Percentiles rank a stretch among this genome's conserved stretches.
Conservation (phyloP, 2,329 filamentous ascomycete species). For the Colletotrichum paranaense region DNA sequence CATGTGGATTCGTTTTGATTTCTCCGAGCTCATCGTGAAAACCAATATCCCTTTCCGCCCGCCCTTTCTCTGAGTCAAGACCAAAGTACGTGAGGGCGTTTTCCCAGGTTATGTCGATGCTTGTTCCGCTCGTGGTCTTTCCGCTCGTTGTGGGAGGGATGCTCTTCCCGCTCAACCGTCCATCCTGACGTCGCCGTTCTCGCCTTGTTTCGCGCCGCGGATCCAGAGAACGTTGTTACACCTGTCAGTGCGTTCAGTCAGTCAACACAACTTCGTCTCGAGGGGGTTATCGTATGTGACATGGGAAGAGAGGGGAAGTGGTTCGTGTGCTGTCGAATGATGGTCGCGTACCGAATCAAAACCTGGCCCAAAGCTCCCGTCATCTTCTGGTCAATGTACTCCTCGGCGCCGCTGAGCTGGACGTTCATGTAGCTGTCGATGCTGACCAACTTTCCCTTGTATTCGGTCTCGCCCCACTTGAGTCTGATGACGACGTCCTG, state of each 20-base stretch:
- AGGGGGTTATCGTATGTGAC: background rate
- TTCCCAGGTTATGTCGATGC: constrained; percentile 8
- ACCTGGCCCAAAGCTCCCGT: constrained; percentile 90
- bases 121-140: background rate
- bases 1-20: background rate
- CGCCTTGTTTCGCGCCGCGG: constrained; percentile 64
- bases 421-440: constrained; percentile 99
- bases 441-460: constrained; percentile 91
- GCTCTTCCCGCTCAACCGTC: constrained; percentile 52
- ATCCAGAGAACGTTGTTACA: constrained; percentile 99
- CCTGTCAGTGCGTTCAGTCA: constrained; percentile 52
- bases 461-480: constrained; percentile 98
- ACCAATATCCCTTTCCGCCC: background rate
- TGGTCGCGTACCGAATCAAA: constrained; percentile 77
- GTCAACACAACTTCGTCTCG: background rate
- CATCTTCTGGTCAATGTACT: constrained; percentile 89
- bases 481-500: constrained; percentile 91
- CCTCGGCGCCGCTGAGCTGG: constrained; percentile 89
- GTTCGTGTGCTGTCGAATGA: background rate
- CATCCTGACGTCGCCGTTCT: constrained; percentile 68
- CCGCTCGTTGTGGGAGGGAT: background rate
- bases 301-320: too few relatives aligned
- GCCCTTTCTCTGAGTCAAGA: background rate
- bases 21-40: constrained; percentile 16
- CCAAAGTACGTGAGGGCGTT: background rate